Conservation (phyloP, 1,284 basidiomycete genomes). For the Coriolopsis trogii region DNA sequence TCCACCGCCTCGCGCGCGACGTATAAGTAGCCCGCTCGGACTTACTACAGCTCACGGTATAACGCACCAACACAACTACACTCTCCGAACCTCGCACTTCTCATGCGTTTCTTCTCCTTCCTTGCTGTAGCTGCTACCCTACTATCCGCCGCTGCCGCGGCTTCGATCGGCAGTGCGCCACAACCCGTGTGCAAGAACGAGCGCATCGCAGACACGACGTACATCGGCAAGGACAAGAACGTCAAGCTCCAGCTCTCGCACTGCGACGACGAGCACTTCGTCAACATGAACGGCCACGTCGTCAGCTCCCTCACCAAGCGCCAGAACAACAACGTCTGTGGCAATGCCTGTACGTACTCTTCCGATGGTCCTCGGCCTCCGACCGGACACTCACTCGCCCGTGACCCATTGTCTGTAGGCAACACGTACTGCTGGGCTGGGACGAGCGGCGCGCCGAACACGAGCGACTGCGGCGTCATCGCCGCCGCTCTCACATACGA, state of each 20-base stretch:
- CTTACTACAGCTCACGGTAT: not conserved
- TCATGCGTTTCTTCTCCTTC: not conserved
- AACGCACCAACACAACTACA: not conserved
- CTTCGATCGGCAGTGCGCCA: not conserved
- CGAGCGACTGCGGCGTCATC: conserved; percentile 49
- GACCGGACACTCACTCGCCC: not conserved
- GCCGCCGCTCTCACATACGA: conserved; percentile 49
- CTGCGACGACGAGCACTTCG: conserved; percentile 28
- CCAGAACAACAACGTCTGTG: conserved; percentile 40
- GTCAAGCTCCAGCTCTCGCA: conserved; percentile 36
- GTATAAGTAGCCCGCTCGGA: not conserved
- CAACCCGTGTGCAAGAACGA: conserved; percentile 14
- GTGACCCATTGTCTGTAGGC: conserved; percentile 30
- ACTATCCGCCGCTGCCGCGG: not conserved
- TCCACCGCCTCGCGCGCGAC: not conserved
- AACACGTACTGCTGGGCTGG: conserved; percentile 45
- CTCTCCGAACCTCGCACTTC: not conserved
- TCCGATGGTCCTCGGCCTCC: not conserved
- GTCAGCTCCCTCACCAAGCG: conserved; percentile 15
- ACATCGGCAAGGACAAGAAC: conserved; percentile 40
- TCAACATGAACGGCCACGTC: conserved; percentile 2
- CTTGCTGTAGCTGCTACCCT: not conserved
- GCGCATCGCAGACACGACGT: conserved; percentile 27
- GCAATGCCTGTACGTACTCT: conserved; percentile 38
- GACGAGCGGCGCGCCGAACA: conserved; percentile 46